These are phyloP conservation scores for Trichoderma citrinoviride DNA, from an alignment of 2,329 filamentous ascomycete genomes.

Conservation along the genomic window DNA sequence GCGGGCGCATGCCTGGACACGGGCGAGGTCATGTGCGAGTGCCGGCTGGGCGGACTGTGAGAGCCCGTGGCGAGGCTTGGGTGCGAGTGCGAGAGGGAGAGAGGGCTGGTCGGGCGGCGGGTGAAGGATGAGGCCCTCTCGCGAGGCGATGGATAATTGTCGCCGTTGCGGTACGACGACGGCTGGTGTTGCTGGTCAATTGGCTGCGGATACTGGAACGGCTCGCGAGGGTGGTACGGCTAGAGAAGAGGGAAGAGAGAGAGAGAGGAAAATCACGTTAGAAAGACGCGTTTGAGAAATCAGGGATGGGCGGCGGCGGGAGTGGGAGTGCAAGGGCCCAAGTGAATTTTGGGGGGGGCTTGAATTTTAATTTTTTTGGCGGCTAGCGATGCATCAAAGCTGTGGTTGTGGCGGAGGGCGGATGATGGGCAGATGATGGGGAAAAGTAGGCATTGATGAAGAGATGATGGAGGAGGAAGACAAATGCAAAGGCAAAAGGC, in stretches of 20 bases:
- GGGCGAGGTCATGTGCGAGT: slow-evolving; percentile 48
- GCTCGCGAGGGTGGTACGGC: slow-evolving; percentile 46
- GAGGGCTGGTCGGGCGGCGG: slow-evolving; percentile 47
- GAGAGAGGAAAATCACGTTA: slow-evolving; percentile 27
- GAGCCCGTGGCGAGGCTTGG: slow-evolving; percentile 44
- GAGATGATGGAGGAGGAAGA: neutral
- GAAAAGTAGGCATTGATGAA: neutral
- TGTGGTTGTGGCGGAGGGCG: too few relatives aligned
- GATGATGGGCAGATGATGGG: neutral
- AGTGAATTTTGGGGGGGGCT: slow-evolving; percentile 13
- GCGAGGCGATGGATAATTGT: slow-evolving; percentile 48
- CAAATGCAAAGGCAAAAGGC: slow-evolving; percentile 4
- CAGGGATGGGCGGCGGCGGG: slow-evolving; percentile 14
- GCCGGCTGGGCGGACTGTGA: slow-evolving; percentile 43
- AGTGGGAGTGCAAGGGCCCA: slow-evolving; percentile 6
- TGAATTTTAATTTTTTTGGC: neutral
- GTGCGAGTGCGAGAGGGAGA: slow-evolving; percentile 51
- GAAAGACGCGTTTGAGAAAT: slow-evolving; percentile 24
- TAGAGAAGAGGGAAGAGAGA: slow-evolving; percentile 24
- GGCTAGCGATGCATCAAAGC: neutral
- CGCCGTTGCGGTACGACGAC: slow-evolving; percentile 48
- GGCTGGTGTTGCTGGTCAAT: slow-evolving; percentile 42
- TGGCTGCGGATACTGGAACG: slow-evolving; percentile 47
- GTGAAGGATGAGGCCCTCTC: slow-evolving; percentile 42
- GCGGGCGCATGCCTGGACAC: slow-evolving; percentile 44